Conservation (phyloP, 208 protist genomes). For the Leishmania mexicana region DNA sequence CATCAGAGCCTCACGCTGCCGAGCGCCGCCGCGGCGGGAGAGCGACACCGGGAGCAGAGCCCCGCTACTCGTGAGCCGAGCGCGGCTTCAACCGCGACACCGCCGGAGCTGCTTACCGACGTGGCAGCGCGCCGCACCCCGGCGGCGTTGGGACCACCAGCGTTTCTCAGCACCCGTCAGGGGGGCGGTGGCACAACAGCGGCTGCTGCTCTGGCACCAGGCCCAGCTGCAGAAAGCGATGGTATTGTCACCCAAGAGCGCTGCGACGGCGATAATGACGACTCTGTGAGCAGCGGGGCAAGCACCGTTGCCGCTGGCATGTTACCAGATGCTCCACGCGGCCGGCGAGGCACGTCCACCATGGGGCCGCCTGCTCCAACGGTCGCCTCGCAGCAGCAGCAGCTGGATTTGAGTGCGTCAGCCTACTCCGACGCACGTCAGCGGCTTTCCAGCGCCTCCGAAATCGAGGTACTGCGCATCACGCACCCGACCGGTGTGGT, state of each 20-base stretch:
- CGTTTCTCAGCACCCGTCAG: not conserved
- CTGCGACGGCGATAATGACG: not conserved
- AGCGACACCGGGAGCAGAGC: not conserved
- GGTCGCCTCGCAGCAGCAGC: not conserved
- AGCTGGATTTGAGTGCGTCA: not conserved
- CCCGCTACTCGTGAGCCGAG: not conserved
- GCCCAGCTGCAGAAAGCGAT: not conserved
- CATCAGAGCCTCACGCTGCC: not conserved
- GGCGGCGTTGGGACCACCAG: not conserved
- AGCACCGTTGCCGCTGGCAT: constrained; percentile 26
- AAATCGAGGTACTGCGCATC: constrained; percentile 28
- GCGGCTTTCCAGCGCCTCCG: constrained; percentile 1
- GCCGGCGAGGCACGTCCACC: not conserved
- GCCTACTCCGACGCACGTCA: not conserved
- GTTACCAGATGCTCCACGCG: not conserved
- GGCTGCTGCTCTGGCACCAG: not conserved
- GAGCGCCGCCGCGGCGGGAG: not conserved
- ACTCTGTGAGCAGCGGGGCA: constrained; percentile 15
- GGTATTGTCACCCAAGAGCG: not conserved
- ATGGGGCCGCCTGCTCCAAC: not conserved
- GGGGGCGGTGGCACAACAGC: not conserved
- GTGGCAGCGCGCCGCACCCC: not conserved
- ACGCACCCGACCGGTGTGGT: constrained; percentile 21
- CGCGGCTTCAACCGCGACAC: constrained; percentile 2
- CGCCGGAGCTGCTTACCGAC: not conserved